Percentiles rank a stretch among this genome's conserved stretches.
Evolutionary conservation across 176 grass and related monocot species (phyloP).

Genomic region (Triticum timopheevii): DNA sequence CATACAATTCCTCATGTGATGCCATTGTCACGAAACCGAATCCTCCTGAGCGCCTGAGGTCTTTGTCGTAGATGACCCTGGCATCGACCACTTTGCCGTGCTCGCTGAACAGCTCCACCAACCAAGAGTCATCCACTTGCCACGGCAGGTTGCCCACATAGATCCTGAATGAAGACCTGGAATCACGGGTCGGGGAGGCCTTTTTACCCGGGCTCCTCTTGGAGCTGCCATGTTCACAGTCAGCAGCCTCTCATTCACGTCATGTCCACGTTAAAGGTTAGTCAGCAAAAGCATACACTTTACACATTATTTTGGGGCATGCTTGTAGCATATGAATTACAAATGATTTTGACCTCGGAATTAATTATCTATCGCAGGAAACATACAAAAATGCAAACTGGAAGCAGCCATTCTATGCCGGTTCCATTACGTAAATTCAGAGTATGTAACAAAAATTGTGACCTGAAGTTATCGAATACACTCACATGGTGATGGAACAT

Average conservation of each 20-base stretch:
- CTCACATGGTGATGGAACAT: constrained; percentile 84
- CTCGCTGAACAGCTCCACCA: constrained; percentile 81
- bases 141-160: constrained; percentile 91
- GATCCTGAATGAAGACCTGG: constrained; percentile 52
- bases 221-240: constrained; percentile 90
- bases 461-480: background rate
- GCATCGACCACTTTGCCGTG: constrained; percentile 77
- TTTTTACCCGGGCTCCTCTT: constrained; percentile 69
- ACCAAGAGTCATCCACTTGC: constrained; percentile 75
- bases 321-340: too few relatives aligned
- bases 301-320: background rate
- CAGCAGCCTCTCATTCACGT: constrained; percentile 61
- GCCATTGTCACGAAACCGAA: constrained; percentile 93
- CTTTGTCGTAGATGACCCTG: constrained; percentile 74
- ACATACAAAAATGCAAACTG: background rate
- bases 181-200: constrained; percentile 32
- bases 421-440: background rate
- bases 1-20: constrained; percentile 63
- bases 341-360: too few relatives aligned
- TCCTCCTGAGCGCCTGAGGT: constrained; percentile 68
- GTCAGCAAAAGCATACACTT: background rate
- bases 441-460: background rate
- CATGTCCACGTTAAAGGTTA: constrained; percentile 35
- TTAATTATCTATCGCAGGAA: background rate
- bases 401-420: background rate